phyloP scores from a whole-genome alignment of 2,329 filamentous ascomycete genomes.

The Lojkania enalia region DNA sequence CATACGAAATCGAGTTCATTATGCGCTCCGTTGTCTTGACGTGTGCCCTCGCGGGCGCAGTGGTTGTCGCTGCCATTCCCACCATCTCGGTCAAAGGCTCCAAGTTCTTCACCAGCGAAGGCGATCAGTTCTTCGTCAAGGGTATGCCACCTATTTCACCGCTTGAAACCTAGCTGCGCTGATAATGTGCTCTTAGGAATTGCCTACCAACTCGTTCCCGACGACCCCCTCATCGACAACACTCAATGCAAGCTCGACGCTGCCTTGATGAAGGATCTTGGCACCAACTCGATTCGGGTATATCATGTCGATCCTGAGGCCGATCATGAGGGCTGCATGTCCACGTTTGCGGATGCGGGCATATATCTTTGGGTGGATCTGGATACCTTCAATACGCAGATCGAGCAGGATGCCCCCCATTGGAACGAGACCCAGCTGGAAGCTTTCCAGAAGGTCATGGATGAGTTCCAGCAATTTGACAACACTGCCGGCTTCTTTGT shows the following conservation, averaged over 20 bases:
- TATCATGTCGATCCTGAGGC: slow-evolving; percentile 78
- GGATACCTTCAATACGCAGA: slow-evolving; percentile 69
- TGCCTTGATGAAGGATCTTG: slow-evolving; percentile 75
- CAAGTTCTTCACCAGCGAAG: slow-evolving; percentile 84
- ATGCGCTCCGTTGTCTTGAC: slow-evolving; percentile 27
- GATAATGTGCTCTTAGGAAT: slow-evolving; percentile 59
- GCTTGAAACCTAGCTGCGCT: not conserved
- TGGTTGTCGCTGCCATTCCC: slow-evolving; percentile 53
- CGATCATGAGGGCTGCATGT: slow-evolving; percentile 81
- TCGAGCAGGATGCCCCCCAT: slow-evolving; percentile 62
- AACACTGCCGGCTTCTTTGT: slow-evolving; percentile 85
- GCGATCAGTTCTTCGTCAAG: slow-evolving; percentile 82
- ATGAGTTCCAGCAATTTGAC: slow-evolving; percentile 74
- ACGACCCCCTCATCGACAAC: slow-evolving; percentile 76
- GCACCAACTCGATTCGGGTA: slow-evolving; percentile 81
- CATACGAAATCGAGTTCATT: not conserved
- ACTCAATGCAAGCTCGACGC: slow-evolving; percentile 78
- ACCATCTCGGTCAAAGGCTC: slow-evolving; percentile 67
- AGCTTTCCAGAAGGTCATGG: slow-evolving; percentile 71
- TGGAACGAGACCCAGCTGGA: slow-evolving; percentile 76
- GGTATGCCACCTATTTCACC: slow-evolving; percentile 54
- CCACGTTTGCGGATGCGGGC: slow-evolving; percentile 73
- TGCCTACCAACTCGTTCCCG: slow-evolving; percentile 67
- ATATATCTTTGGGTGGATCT: slow-evolving; percentile 87
- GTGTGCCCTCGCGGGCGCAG: slow-evolving; percentile 30